Conservation (phyloP, 2,329 filamentous ascomycete genomes). For the Trichoderma sp. region DNA sequence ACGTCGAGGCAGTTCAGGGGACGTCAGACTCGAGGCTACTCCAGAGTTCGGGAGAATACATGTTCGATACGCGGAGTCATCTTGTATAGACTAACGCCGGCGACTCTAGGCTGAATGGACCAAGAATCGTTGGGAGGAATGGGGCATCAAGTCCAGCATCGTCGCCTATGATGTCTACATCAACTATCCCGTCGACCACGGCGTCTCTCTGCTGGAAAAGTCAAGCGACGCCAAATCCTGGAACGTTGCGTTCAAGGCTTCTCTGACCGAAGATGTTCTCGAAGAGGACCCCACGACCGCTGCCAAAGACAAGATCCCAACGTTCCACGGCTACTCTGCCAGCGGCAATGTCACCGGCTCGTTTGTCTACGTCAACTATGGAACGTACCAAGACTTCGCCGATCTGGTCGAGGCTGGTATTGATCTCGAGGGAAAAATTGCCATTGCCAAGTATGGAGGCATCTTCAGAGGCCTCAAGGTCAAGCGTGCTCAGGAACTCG, state of each 20-base stretch:
- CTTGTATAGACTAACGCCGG: conserved; percentile 21
- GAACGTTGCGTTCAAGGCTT: conserved; percentile 75
- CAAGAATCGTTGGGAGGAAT: conserved; percentile 69
- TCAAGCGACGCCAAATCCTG: conserved; percentile 46
- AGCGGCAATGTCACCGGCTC: conserved; percentile 86
- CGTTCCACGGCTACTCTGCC: conserved; percentile 93
- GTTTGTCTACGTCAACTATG: conserved; percentile 90
- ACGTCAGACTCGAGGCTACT: neutral
- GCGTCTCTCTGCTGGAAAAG: conserved; percentile 64
- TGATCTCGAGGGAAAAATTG: conserved; percentile 80
- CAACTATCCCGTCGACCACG: conserved; percentile 74
- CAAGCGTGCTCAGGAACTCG: conserved; percentile 87
- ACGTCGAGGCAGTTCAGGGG: conserved; percentile 14
- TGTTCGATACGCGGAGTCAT: neutral
- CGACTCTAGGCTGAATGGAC: conserved; percentile 68
- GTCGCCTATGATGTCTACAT: conserved; percentile 75
- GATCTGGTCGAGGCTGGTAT: conserved; percentile 76
- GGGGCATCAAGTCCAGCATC: conserved; percentile 66
- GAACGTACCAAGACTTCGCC: conserved; percentile 82
- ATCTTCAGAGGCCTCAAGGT: conserved; percentile 91
- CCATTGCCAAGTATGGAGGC: conserved; percentile 79
- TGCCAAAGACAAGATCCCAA: conserved; percentile 73
- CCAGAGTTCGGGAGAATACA: neutral
- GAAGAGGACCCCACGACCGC: conserved; percentile 80
- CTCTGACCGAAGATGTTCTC: conserved; percentile 80